Base-by-base conservation (phyloP, 306 rosid genomes). In the Inga laurina region DNA sequence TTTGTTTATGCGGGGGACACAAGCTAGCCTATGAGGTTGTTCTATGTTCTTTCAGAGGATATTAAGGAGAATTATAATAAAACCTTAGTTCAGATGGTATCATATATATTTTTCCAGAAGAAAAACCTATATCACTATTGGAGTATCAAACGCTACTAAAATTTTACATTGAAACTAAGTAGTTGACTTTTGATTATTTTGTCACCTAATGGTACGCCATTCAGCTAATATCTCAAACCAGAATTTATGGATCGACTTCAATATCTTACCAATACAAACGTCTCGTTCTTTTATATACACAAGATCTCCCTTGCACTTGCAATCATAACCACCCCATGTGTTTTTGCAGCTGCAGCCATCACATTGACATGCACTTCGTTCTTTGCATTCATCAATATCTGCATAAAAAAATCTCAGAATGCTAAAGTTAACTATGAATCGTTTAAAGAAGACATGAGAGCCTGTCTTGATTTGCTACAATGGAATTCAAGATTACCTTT, bases 251-350 rank as follows among this genome's bases (percentile, higher is more conserved):
- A 7, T 75, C 2, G 45, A 21, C 54, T 81, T 81, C 37, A 74
- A 12, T 54, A 76, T 75, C 84, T 83, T 83, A 88, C 91, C 91
- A 35, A 88, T 88, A 64, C 91, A 88, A 64, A 46, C 86, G 79
- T 88, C 89, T 75, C 86, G 91, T 41, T 83, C 89, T 84, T 81
- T 81, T 16, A 88, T 88, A 41, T 88, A 81, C 21, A 88, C 81
- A 85, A 85, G 91, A 86, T 86, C 44, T 70, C 91, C 89, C 52
- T 86, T 88, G 89, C 91, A 88, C 24, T 83, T 85, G 68, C 91
- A 88, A 22, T 88, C 91, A 18, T 85, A 88, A 64, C 88, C 9
- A 11, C 91, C 91, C 91, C 91, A 88, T 27, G 89, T 88, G 75
- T 85, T 19, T 85, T 83, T 88, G 81, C 91, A 88, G 82, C 82